Base-by-base conservation (phyloP, 805 yeast species). In the Myxozyma kluyveri region DNA sequence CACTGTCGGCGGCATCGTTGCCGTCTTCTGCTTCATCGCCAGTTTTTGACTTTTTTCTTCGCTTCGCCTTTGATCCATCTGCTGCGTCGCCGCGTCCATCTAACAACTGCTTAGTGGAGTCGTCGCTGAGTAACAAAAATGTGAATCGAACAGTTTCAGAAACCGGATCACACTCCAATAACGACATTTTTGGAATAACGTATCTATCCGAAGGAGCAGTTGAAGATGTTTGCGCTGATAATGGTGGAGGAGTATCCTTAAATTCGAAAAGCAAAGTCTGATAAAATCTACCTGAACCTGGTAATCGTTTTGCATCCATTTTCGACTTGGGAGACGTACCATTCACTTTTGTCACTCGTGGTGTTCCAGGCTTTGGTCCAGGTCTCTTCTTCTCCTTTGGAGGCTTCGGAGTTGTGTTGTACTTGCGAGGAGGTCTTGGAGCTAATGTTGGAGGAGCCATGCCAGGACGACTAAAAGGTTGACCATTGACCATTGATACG, bases 221-320 rank as follows among this genome's bases (percentile, higher is more conserved):
- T 29, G 33, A 29, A 9, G 33, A 29, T 29, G 33, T 14, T 9
- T 9, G 33, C 14, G 33, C 12, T 14, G 33, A 14, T 29, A 29
- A 14, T 14, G 14, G 14, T 9, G 33, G 14, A 0, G 93, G 79
- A 65, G 82, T 83, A 61, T 93, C 98, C 24, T 77, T 77, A 69
- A 82, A 91, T 67, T 93, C 99, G 66, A 91, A 83, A 4, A 89
- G 83, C 36, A 93, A 66, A 47, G 87, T 84, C 0, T 49, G 47
- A 32, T 50, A 50, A 29, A 9, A 29, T 29, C 14, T 29, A n/a
- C n/a, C n/a, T 14, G 33, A 9, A 9, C 33, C 33, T 9, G 33
- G 12, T 9, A 29, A 9, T 14, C 33, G 33, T 14, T 29, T 29
- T 9, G 14, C 14, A 9, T 29, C 33, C 14, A 14, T 9, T 14